phyloP scores from a whole-genome alignment of 1,284 basidiomycete genomes.

The Pterulicium gracile region DNA sequence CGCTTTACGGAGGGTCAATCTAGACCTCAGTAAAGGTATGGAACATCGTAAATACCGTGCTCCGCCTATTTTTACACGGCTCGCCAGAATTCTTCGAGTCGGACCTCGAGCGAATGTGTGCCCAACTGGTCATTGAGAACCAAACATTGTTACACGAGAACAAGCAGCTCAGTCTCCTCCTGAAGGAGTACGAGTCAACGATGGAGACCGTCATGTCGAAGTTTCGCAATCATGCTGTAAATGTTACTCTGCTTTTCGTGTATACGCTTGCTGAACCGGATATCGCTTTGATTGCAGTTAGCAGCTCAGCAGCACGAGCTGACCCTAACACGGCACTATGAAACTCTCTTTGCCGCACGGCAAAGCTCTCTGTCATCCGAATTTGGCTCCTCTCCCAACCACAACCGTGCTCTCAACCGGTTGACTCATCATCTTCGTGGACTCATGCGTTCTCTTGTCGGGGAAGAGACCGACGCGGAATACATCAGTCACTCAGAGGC shows the following conservation, averaged over 20 bases:
- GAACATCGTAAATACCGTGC: conserved; percentile 5
- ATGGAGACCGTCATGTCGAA: conserved; percentile 96
- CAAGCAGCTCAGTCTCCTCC: conserved; percentile 77
- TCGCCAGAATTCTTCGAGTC: conserved; percentile 81
- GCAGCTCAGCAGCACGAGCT: conserved; percentile 90
- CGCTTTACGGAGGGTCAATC: conserved; percentile 80
- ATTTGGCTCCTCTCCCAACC: conserved; percentile 44
- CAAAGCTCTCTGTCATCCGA: conserved; percentile 57
- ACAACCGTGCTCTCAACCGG: conserved; percentile 49
- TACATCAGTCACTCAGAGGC: conserved; percentile 21
- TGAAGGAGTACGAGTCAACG: conserved; percentile 93
- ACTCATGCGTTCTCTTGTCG: conserved; percentile 62
- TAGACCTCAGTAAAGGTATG: conserved; percentile 84
- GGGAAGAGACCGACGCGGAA: conserved; percentile 41
- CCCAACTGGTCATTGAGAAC: conserved; percentile 89
- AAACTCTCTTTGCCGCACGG: conserved; percentile 67
- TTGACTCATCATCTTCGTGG: conserved; percentile 63
- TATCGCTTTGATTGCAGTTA: conserved; percentile 36
- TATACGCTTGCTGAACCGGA: conserved; percentile 5
- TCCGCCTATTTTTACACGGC: conserved; percentile 3
- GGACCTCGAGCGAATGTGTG: conserved; percentile 84
- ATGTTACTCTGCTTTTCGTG: conserved; percentile 21
- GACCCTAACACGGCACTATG: conserved; percentile 86
- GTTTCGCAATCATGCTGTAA: conserved; percentile 85
- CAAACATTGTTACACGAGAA: conserved; percentile 89